Base-by-base conservation (phyloP, 768 basidiomycete species). In the Boletus tomentosulus region DNA sequence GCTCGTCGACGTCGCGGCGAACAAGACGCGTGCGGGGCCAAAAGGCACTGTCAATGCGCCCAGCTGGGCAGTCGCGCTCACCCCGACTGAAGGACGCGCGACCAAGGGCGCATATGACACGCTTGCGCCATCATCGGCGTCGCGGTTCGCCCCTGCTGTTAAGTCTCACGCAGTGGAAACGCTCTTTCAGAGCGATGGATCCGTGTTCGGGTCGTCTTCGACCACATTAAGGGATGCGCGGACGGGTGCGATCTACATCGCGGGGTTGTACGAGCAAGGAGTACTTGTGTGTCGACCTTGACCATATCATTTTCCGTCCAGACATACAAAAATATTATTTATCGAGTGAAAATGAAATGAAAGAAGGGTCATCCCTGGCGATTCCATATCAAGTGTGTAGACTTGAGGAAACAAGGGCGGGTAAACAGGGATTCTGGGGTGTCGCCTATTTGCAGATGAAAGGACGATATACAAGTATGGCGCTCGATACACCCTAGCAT, bases 141-240 rank as follows among this genome's bases (percentile, higher is more conserved):
- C 65, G 51, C 64, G 62, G 43, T 75, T 78, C 44, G 74, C 78
- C 1, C 63, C 74, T 1, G 60, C 64, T 15, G 63, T 71, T 27
- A 57, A 56, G 10, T 71, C 70, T 2, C 72, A 78, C 59, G 73
- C 75, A 33, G 51, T 87, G 30, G 73, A 77, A 61, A 87, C 87
- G 0, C 57, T 89, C n/a, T 89, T 86, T 71, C 87, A 86, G 70
- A 89, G 87, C 59, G 74, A 83, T 56, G 87, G 87, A n/a, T 72
- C 75, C 4, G 76, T 77, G 6, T 85, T 86, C 60, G 74, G 77
- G 13, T 70, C 77, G 2, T 81, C 83, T 15, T 70, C 76, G 8
- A 84, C 83, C 8, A 78, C 73, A 1, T 53, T 87, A 57, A 65
- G 74, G 34, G 85, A 87, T 63, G 67, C 74, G 0, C 59, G 67